Conservation (phyloP, 805 yeast genomes). For the Ogataea chonburiensis region DNA sequence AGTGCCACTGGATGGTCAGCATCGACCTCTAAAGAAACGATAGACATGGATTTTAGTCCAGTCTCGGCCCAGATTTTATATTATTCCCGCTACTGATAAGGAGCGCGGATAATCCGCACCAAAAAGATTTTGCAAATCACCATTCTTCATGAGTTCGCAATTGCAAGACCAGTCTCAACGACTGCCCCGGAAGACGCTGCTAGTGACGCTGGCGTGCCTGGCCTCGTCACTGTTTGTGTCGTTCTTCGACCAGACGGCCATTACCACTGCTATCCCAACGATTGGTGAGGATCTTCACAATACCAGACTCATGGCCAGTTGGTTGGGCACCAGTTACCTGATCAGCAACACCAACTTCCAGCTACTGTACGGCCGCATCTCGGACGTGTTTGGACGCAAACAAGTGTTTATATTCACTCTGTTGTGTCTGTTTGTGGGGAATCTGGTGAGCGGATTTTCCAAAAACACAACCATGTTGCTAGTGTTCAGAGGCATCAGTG, state of each 20-base stretch:
- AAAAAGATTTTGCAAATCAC: too few species aligned
- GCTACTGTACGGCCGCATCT: conserved; percentile 49
- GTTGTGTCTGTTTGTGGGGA: conserved; percentile 40
- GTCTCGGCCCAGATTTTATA: background rate
- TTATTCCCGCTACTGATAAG: background rate
- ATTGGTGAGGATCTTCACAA: conserved; percentile 48
- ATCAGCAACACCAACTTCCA: conserved; percentile 54
- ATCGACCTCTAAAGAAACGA: conserved; percentile 22
- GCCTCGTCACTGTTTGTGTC: conserved; percentile 31
- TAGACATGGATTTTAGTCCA: conserved; percentile 12
- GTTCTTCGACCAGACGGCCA: conserved; percentile 50
- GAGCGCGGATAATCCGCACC: conserved; percentile 3
- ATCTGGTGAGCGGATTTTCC: conserved; percentile 52
- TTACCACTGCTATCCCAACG: conserved; percentile 46
- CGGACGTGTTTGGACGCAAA: conserved; percentile 56
- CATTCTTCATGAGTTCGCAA: conserved; percentile 10
- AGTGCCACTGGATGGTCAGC: conserved; percentile 28
- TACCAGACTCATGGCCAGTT: conserved; percentile 45
- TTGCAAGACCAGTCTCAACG: conserved; percentile 23
- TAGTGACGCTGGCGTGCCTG: conserved; percentile 18
- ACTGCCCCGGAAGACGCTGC: conserved; percentile 15
- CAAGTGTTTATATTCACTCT: conserved; percentile 41
- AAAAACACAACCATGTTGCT: conserved; percentile 46
- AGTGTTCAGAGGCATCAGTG: conserved; percentile 52
- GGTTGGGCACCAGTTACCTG: conserved; percentile 54